Base-by-base conservation (phyloP, 306 rosid species). In the Pueraria montana region DNA sequence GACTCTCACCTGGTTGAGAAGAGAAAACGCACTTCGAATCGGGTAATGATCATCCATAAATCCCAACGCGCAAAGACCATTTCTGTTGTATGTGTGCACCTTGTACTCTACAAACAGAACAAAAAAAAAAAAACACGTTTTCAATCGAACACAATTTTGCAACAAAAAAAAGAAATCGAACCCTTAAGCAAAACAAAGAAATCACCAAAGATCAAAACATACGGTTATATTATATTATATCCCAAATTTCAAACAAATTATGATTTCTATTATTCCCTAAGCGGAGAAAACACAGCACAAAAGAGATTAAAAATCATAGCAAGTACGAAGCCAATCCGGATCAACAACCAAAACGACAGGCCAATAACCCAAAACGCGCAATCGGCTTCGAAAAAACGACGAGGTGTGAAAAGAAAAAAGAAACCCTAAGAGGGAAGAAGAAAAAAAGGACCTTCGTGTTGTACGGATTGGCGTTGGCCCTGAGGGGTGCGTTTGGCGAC, bases 21-120 rank as follows among this genome's bases (percentile, higher is more conserved):
- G 89, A 69, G 99, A 96, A 86, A 96, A 96, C 13, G 99, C 88
- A 38, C 99, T 96, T 38, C 99, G 91, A 80, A 94, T 90, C 0
- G 99, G 99, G 86, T 96, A 94, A 89, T 94, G 96, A 80, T 96
- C 99, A 77, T 96, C 99, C 99, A 96, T 96, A 81, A 96, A 94
- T 49, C 97, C 99, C 93, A 96, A 74, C 6, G 97, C 92, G 86
- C 98, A 94, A 86, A 96, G 92, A 43, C 99, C 99, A 91, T 96
- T 94, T 88, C 87, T 90, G 86, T 91, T 96, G 87, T 94, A 92
- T 32, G 90, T 63, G 84, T 96, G 99, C 77, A 96, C 99, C 90
- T 94, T 94, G 79, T 96, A 94, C 86, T 96, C 98, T 96, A 59
- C 17, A 65, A 56, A 55, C 10, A 36, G 0, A 43, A 27, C 63